Evolutionary conservation across 1,139 yeast genomes (phyloP).

Genomic region (Candida dubliniensis): DNA sequence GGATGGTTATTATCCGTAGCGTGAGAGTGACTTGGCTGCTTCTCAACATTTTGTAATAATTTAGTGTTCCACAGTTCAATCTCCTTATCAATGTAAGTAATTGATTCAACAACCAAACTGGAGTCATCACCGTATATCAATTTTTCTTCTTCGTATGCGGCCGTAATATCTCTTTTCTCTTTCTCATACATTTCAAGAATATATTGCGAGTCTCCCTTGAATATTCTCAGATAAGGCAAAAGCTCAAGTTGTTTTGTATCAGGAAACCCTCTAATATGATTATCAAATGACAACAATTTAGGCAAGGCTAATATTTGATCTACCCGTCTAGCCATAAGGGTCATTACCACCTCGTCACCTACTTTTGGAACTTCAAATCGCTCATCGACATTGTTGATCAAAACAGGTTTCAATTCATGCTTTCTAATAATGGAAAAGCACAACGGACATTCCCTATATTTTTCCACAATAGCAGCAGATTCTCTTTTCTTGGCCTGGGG

Average conservation of each 20-base stretch:
- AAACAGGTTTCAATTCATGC: constrained; percentile 67
- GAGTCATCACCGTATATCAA: constrained; percentile 58
- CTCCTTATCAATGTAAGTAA: constrained; percentile 50
- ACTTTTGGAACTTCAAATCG: constrained; percentile 60
- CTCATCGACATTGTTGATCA: constrained; percentile 55
- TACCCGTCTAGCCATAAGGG: constrained; percentile 70
- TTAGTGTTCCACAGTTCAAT: constrained; percentile 37
- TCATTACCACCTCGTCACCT: constrained; percentile 59
- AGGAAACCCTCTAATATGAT: constrained; percentile 19
- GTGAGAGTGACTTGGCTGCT: neutral
- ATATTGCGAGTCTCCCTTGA: constrained; percentile 62
- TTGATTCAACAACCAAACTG: constrained; percentile 56
- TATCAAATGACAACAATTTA: constrained; percentile 32
- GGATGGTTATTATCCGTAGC: neutral
- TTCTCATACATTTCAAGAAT: constrained; percentile 51
- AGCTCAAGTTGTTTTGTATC: constrained; percentile 22
- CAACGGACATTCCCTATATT: constrained; percentile 78
- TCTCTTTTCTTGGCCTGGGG: constrained; percentile 40
- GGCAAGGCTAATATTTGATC: constrained; percentile 68
- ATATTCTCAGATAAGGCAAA: constrained; percentile 49
- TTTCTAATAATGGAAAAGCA: constrained; percentile 70
- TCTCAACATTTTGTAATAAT: constrained; percentile 6
- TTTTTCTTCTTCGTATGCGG: constrained; percentile 55
- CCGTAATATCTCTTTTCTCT: constrained; percentile 53
- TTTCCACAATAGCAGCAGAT: constrained; percentile 43